Evolutionary conservation across 2,329 filamentous ascomycete genomes (phyloP), one percentile per base, ranked within the genome.

Genomic region (Graphiopsis chlorocephala): DNA sequence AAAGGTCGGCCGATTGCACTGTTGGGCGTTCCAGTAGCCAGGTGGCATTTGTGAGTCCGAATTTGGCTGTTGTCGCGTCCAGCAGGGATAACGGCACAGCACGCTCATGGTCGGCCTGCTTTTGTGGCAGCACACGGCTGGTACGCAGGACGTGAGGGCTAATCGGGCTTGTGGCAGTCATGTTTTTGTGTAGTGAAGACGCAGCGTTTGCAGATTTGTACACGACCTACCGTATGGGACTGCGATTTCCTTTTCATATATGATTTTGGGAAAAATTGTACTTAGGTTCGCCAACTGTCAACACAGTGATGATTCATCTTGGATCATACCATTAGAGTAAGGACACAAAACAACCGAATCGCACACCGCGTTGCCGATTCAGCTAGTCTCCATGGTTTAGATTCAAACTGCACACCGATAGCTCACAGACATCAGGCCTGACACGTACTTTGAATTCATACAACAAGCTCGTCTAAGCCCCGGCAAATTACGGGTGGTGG

Each of bases 61-160:
- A 65, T 12, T 45, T 65, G 23, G 63, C 63, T n/a, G 63, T 61
- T 20, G 57, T 62, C 3, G 63, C 63, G 29, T 62, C 63, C 15
- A 65, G 26, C 12, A 65, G 47, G 17, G 63, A 65, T 2, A 65
- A 31, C 3, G 57, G 57, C 47, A 56, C 57, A 47, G 63, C 57
- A 15, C 14, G 12, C 48, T 62, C 57, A 20, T 26, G 3, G 15
- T 14, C 14, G 6, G 20, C 25, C 15, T 38, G 35, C 20, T 59
- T 26, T 1, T 20, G 26, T 17, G 64, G 61, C 8, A 53, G 11
- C 10, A 58, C 55, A 58, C 55, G 35, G 20, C 31, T 38, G 11
- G 29, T 25, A 3, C 14, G 53, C 4, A 35, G 20, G 12, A 31
- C 10, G 3, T 26, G 53, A 20, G 29, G 53, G 25, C 31, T 31